Percentiles rank a stretch among this genome's conserved stretches.
Conservation (phyloP, 345 rosid genomes). For the Eucalyptus cloeziana region DNA sequence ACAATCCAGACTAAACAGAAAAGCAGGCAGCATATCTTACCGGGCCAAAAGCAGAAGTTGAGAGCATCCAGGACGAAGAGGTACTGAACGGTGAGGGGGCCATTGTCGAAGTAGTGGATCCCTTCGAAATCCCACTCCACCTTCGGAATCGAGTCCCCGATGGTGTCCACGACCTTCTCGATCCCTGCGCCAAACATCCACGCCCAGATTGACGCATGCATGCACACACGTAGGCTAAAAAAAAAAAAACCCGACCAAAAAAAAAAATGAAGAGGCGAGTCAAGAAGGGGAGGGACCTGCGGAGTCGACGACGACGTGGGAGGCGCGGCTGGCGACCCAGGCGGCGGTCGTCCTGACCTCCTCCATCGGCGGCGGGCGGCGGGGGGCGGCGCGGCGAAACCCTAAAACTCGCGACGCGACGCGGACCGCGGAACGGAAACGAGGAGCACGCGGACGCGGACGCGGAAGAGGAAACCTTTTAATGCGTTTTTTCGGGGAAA, state of each 20-base stretch:
- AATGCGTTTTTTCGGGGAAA: neutral
- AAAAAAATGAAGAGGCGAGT: neutral
- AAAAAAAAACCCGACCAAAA: neutral
- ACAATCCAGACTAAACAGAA: neutral
- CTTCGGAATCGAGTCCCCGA: constrained; percentile 37
- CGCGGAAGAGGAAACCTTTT: neutral
- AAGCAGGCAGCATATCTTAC: constrained; percentile 1
- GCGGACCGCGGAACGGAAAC: neutral
- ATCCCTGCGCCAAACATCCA: constrained; percentile 19
- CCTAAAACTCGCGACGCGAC: neutral
- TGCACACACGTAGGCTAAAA: neutral
- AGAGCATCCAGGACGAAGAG: constrained; percentile 71
- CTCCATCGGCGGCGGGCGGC: constrained; percentile 20
- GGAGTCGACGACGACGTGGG: constrained; percentile 44
- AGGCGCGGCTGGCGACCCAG: constrained; percentile 51
- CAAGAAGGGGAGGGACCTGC: constrained; percentile 10
- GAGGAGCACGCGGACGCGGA: neutral
- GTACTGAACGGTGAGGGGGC: constrained; percentile 68
- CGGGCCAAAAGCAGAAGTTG: constrained; percentile 88
- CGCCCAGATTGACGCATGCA: neutral
- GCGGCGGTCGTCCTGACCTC: constrained; percentile 53
- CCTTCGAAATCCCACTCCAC: constrained; percentile 83
- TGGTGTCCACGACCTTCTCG: constrained; percentile 46
- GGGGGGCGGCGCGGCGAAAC: neutral
- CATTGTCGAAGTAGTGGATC: constrained; percentile 66